A percentile compares a stretch with the other conserved stretches of the same genome.
Conservation (phyloP, 306 rosid species). For the Alnus rubra region DNA sequence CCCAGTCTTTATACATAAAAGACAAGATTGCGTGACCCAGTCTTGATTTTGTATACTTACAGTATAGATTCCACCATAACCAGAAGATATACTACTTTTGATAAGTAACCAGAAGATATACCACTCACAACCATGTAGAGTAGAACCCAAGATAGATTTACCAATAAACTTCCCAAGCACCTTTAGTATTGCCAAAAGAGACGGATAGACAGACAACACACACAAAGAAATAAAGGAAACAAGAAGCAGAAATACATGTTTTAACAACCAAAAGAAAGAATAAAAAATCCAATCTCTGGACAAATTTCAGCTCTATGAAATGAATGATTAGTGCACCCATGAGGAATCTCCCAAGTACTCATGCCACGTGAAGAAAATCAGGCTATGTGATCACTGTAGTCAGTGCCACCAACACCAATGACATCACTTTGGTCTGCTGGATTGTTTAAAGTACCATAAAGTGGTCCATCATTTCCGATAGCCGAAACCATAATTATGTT, state of each 20-base stretch:
- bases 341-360: slow-evolving; percentile 99
- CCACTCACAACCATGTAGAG: neutral
- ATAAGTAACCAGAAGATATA: neutral
- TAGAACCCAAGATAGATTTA: neutral
- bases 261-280: neutral
- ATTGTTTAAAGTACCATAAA: slow-evolving; percentile 93
- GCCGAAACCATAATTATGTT: slow-evolving; percentile 98
- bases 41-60: neutral
- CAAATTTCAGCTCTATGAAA: neutral
- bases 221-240: neutral
- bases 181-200: neutral
- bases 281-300: neutral
- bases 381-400: slow-evolving; percentile 97
- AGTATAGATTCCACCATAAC: neutral
- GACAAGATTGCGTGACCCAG: neutral
- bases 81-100: neutral
- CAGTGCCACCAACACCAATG: slow-evolving; percentile 98
- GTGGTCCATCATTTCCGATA: slow-evolving; percentile 98
- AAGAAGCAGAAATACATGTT: neutral
- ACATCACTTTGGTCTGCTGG: slow-evolving; percentile 98
- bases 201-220: neutral
- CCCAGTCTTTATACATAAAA: slow-evolving; percentile 1
- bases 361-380: slow-evolving; percentile 98
- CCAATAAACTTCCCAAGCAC: neutral
- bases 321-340: slow-evolving; percentile 57